Evolutionary conservation across 2,329 filamentous ascomycete genomes (phyloP).

Genomic region (Aspergillus terreus): DNA sequence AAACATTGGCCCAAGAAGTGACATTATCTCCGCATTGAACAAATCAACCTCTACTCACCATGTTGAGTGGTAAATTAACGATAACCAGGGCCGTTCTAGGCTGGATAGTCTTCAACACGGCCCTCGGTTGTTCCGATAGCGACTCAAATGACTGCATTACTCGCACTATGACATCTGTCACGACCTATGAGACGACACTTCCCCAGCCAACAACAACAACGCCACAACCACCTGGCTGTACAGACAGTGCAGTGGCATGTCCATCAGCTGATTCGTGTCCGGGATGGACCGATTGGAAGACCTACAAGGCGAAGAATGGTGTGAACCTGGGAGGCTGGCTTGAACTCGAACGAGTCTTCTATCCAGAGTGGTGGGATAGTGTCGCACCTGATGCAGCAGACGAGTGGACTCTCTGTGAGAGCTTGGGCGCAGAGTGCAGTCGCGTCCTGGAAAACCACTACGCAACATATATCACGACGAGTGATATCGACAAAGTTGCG

Average conservation of each 20-base stretch:
- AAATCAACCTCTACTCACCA: not conserved
- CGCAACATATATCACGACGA: constrained; percentile 10
- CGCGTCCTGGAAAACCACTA: constrained; percentile 8
- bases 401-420: constrained; percentile 19
- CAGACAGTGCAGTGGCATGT: not conserved
- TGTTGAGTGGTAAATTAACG: not conserved
- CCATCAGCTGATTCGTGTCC: not conserved
- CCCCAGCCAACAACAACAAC: not conserved
- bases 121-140: not conserved
- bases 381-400: constrained; percentile 16
- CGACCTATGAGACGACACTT: not conserved
- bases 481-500: constrained; percentile 4
- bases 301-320: constrained; percentile 5
- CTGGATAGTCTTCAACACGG: not conserved
- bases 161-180: not conserved
- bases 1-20: not conserved
- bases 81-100: constrained; percentile 10
- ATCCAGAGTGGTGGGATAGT: constrained; percentile 16
- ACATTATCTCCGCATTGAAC: not conserved
- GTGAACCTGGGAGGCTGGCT: constrained; percentile 21
- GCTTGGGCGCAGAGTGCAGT: constrained; percentile 6
- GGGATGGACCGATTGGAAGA: constrained; percentile 3
- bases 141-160: not conserved
- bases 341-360: constrained; percentile 21
- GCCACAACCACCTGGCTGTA: not conserved